These are phyloP conservation scores for Nannochloris sp. DNA, from an alignment of 139 green algal species.

Conservation along the genomic window DNA sequence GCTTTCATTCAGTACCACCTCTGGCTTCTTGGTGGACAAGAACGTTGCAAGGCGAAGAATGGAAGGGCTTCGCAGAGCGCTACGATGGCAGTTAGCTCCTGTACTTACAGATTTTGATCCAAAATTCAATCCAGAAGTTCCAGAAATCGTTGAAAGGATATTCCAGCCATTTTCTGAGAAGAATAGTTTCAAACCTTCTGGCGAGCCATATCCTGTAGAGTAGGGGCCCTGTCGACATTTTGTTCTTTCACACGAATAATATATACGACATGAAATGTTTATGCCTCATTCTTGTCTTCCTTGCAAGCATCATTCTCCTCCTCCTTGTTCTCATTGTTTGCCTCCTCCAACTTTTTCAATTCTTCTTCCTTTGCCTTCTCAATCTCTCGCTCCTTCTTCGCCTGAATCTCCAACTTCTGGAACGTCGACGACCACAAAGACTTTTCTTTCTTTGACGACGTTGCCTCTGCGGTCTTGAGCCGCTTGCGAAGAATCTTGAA, in stretches of 20 bases:
- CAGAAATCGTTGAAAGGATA: constrained; percentile 18
- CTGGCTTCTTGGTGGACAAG: constrained; percentile 28
- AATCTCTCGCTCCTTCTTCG: background rate
- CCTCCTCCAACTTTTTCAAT: constrained; percentile 8
- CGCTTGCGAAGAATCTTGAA: constrained; percentile 24
- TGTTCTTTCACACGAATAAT: constrained; percentile 1
- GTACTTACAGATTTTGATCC: constrained; percentile 45
- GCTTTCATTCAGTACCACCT: constrained; percentile 25
- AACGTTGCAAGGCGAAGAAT: constrained; percentile 28
- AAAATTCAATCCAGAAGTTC: constrained; percentile 29
- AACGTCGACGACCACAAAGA: constrained; percentile 5
- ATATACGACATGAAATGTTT: background rate
- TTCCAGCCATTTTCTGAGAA: constrained; percentile 13
- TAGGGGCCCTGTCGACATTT: background rate
- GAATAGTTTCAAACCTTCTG: constrained; percentile 15
- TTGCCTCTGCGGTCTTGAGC: constrained; percentile 13
- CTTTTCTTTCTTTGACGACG: constrained; percentile 14
- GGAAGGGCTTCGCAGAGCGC: constrained; percentile 28
- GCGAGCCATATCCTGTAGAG: constrained; percentile 6
- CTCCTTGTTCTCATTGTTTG: background rate
- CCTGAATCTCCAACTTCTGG: constrained; percentile 2
- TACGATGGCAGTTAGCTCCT: constrained; percentile 31
- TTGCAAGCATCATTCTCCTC: background rate
- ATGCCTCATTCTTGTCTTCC: too few relatives aligned
- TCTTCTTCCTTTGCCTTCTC: constrained; percentile 7